These are phyloP conservation scores for Colletotrichum higginsianum DNA, from an alignment of 2,329 filamentous ascomycete species.

Conservation along the genomic window DNA sequence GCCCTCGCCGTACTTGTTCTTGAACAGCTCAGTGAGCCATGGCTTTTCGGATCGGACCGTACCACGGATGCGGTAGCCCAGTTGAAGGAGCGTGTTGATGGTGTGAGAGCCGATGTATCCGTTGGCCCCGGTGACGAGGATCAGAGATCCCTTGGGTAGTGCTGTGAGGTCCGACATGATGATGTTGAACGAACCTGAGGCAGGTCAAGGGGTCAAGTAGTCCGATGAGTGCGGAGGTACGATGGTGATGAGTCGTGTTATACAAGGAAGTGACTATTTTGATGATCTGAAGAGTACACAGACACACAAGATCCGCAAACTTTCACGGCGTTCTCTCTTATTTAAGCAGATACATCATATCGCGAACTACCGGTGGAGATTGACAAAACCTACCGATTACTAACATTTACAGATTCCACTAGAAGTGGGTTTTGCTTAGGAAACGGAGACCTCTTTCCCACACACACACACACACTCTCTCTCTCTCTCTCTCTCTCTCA, in stretches of 20 bases:
- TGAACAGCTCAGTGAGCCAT: conserved; percentile 51
- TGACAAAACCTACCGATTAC: not conserved
- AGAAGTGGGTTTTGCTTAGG: conserved; percentile 15
- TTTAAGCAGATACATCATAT: not conserved
- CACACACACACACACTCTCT: not conserved
- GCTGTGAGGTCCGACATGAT: conserved; percentile 39
- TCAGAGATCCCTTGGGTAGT: conserved; percentile 49
- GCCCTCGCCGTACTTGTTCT: conserved; percentile 51
- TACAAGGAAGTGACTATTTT: not conserved
- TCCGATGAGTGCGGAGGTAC: not conserved
- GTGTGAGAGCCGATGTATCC: conserved; percentile 59
- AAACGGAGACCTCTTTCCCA: not conserved
- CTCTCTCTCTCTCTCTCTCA: too few relatives aligned
- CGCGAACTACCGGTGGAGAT: not conserved
- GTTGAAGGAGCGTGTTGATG: conserved; percentile 54
- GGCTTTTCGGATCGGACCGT: conserved; percentile 55
- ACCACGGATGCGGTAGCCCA: conserved; percentile 62
- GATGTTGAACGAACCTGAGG: not conserved
- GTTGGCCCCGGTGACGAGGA: conserved; percentile 60
- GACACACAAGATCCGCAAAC: not conserved
- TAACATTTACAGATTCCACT: not conserved
- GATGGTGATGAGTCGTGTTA: not conserved
- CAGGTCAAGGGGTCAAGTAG: not conserved
- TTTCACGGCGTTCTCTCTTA: too few relatives aligned
- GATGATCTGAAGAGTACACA: not conserved